Evolutionary conservation across 768 basidiomycete species (phyloP).

Genomic region (Amanita molliuscula): DNA sequence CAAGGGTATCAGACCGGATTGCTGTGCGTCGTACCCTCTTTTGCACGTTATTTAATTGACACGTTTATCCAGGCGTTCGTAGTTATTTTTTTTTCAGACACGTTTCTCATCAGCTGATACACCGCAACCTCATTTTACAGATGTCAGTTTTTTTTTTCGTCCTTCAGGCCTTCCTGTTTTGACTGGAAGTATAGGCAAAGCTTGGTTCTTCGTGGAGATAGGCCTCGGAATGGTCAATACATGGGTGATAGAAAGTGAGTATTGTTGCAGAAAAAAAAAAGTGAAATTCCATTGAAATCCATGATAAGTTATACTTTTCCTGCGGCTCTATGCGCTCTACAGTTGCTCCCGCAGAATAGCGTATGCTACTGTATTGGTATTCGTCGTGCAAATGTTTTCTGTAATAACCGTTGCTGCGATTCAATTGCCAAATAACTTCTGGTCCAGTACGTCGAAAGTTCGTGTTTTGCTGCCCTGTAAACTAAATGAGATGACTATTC

Average conservation of each 20-base stretch:
- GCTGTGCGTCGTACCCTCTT: too few relatives aligned
- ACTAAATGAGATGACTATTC: neutral
- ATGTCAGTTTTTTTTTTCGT: too few relatives aligned
- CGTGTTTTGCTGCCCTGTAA: neutral
- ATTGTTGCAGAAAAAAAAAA: too few relatives aligned
- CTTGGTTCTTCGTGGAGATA: neutral
- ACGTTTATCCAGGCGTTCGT: too few relatives aligned
- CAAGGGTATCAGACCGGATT: too few relatives aligned
- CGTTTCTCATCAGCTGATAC: too few relatives aligned
- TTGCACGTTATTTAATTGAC: too few relatives aligned
- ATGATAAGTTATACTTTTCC: neutral
- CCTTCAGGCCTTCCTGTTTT: too few relatives aligned
- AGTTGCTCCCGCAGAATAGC: neutral
- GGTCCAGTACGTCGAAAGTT: neutral
- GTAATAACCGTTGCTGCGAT: neutral
- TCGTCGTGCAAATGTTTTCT: neutral
- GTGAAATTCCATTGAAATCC: neutral
- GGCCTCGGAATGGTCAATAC: neutral
- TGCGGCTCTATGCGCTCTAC: constrained; percentile 1
- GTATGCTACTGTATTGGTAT: neutral
- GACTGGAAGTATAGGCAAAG: neutral
- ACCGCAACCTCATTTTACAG: too few relatives aligned
- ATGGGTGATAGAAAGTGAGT: neutral
- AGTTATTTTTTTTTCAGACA: too few relatives aligned
- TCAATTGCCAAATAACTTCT: neutral